Evolutionary conservation across 2,329 filamentous ascomycete genomes (phyloP).

Genomic region (Ophiostoma quercus): DNA sequence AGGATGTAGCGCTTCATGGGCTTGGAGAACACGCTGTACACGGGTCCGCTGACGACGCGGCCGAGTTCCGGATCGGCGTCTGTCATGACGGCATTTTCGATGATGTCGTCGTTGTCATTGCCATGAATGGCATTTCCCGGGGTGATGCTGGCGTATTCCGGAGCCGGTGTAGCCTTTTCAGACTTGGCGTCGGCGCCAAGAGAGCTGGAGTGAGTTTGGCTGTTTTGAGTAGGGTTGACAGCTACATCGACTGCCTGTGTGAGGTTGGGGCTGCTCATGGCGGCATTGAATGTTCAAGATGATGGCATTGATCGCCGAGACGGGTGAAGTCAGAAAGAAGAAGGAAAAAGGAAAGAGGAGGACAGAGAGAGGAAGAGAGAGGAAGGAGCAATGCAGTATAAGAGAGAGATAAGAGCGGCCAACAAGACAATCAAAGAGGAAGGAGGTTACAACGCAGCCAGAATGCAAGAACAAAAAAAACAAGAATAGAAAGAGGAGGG

Average conservation of each 20-base stretch:
- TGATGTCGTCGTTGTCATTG: background rate
- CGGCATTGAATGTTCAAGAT: constrained; percentile 22
- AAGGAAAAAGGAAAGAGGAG: background rate
- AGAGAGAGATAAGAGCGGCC: background rate
- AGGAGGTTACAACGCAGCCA: background rate
- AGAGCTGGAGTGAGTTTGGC: background rate
- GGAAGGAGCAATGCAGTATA: background rate
- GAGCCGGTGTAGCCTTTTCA: background rate
- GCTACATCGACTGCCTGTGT: constrained; percentile 15
- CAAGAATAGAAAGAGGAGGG: background rate
- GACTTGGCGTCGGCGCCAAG: constrained; percentile 5
- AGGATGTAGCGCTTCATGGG: constrained; percentile 49
- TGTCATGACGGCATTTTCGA: background rate
- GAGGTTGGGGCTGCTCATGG: constrained; percentile 21
- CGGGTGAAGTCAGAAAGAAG: background rate
- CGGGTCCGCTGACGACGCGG: constrained; percentile 38
- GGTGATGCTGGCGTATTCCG: background rate
- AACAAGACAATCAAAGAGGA: background rate
- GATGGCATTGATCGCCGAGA: constrained; percentile 13
- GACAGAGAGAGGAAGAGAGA: background rate
- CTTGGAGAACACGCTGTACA: constrained; percentile 40
- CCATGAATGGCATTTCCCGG: background rate
- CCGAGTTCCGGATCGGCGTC: constrained; percentile 28
- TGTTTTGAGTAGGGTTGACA: background rate
- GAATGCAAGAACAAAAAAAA: background rate